Evolutionary conservation across 2,329 filamentous ascomycete species (phyloP), one percentile per base, ranked within the genome.

Genomic region (Diaporthe destruens): DNA sequence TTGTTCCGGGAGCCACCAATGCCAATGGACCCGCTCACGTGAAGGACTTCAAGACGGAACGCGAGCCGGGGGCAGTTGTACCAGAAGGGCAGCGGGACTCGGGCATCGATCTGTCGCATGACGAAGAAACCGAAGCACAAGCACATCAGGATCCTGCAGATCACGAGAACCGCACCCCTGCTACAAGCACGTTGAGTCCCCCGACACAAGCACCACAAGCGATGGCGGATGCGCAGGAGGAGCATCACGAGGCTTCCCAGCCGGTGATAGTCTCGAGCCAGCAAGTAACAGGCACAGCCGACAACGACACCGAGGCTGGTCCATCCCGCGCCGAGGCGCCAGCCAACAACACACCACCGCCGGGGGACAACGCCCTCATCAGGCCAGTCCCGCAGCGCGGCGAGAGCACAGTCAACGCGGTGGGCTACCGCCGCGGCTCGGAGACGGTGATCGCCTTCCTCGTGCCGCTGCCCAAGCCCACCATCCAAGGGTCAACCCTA

Each of bases 401-500:
- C 6, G 61, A 66, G 11, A 66, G 61, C 47, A 66, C 61, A 14
- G 20, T 34, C 51, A 73, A 73, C 29, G 57, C 59, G 6, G 63
- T 73, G n/a, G 49, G 66, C 39, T 73, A 73, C 44, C 67, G 71
- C 8, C 71, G 71, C 23, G 34, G 59, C 51, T 4, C 49, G 3
- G 57, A 71, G 57, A 66, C 68, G 1, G 67, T 73, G 39, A 71
- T 71, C 47, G 67, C 67, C 1, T 73, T 71, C n/a, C 71, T 73
- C 6, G 57, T 73, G 0, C 67, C 71, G 25, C 57, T 73, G 2
- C 67, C 71, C 20, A 59, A 25, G 49, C 71, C 67, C 42, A 57
- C 29, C 16, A 34, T 71, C 6, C 71, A 66, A 42, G 67, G 66
- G 51, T 51, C 42, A 25, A 44, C 53, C 1, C 23, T 66, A 2